These are phyloP conservation scores for Colletotrichum cordylinicola DNA, from an alignment of 2,329 filamentous ascomycete species.

Conservation along the genomic window DNA sequence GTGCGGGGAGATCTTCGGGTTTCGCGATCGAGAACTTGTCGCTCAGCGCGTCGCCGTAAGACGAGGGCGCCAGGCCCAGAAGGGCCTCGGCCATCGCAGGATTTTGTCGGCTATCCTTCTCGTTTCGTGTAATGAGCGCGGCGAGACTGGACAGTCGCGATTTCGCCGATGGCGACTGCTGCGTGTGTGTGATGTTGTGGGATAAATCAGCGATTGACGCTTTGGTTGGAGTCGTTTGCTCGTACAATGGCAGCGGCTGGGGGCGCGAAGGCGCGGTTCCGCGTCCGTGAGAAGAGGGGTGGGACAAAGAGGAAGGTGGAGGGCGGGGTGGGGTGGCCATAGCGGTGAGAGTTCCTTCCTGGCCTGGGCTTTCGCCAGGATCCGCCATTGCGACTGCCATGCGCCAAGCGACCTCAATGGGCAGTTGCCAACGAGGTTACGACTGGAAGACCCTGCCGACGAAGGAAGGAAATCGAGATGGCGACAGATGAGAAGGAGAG, in stretches of 20 bases:
- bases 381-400: neutral
- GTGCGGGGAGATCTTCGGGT: slow-evolving; percentile 50
- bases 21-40: slow-evolving; percentile 38
- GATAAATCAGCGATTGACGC: neutral
- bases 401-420: neutral
- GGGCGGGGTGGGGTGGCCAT: neutral
- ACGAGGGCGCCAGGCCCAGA: slow-evolving; percentile 23
- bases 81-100: slow-evolving; percentile 30
- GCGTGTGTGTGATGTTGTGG: neutral
- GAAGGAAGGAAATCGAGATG: neutral
- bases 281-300: neutral
- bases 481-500: neutral
- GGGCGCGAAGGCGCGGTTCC: neutral
- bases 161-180: slow-evolving; percentile 18
- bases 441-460: neutral
- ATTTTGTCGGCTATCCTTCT: neutral
- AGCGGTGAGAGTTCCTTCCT: neutral
- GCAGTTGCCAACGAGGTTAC: neutral
- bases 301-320: neutral
- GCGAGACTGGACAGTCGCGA: neutral
- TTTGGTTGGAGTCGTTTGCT: neutral
- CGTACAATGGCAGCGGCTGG: neutral
- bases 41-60: slow-evolving; percentile 29
- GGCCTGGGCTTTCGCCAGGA: neutral
- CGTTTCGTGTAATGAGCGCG: neutral